Evolutionary conservation across 129 eudicot genomes (phyloP), one percentile per base, ranked within the genome.

Genomic region (Calendula officinalis): DNA sequence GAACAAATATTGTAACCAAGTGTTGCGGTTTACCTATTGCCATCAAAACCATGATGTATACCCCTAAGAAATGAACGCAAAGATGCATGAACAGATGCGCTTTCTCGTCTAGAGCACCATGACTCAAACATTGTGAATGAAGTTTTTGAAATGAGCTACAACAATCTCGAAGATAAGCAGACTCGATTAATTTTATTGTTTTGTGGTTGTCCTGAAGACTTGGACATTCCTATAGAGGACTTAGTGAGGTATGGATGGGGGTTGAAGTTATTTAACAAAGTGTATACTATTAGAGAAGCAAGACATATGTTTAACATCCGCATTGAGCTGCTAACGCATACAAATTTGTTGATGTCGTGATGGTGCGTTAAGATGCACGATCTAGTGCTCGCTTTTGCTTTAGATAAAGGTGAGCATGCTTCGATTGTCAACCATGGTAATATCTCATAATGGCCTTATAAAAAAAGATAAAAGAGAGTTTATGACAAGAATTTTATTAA

Each of bases 231-330:
- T 56, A 34, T 30, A 10, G 42, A 56, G 17, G 42, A 56, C 27
- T 10, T 34, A 4, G 4, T 60, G 49, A 60, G 6, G 49, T 60
- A 60, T 12, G 65, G 65, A 60, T 60, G 49, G 65, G 49, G 65
- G 2, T 37, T 60, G 34, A 41, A 35, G 3, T 40, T 38, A 13
- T 60, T 38, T 8, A 60, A 16, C 14, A 41, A 60, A 8, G 65
- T 40, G 49, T 38, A 60, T 2, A 38, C 13, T 3, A 8, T 60
- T 8, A 13, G n/a, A 38, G 8, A 9, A 14, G 65, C 65, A 16
- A 60, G 49, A 60, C n/a, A 8, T 0, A n/a, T 33, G 5, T 16
- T 10, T 1, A 40, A 60, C 36, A 60, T 32, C 2, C 40, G 36
- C 40, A 33, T 60, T 39, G 15, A 60, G 0, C n/a, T 7, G 6